Conservation (phyloP, 108 stramenopile genomes). For the Pseudonitzschia pungens region DNA sequence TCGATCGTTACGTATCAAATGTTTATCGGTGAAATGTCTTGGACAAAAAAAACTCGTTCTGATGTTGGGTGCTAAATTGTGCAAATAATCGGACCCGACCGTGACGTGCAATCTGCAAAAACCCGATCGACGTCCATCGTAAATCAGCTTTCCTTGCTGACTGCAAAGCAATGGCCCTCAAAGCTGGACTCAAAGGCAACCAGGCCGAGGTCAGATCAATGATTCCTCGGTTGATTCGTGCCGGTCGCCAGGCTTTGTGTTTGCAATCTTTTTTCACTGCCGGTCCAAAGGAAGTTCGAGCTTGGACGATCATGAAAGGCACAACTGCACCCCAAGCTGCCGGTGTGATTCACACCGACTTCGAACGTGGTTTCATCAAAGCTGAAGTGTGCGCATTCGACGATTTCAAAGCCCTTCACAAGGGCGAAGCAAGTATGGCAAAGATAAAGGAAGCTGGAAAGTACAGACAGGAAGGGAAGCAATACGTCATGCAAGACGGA, state of each 20-base stretch:
- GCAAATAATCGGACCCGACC: background rate
- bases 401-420: conserved; percentile 94
- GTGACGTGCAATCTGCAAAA: too few species aligned
- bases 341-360: conserved; percentile 98
- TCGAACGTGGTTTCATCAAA: conserved; percentile 99
- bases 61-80: background rate
- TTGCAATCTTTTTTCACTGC: conserved; percentile 99
- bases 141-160: conserved; percentile 69
- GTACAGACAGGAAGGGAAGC: conserved; percentile 96
- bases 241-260: conserved; percentile 93
- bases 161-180: conserved; percentile 78
- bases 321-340: conserved; percentile 94
- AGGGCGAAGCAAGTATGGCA: conserved; percentile 90
- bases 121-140: background rate
- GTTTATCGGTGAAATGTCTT: too few species aligned
- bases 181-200: conserved; percentile 83
- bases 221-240: conserved; percentile 95
- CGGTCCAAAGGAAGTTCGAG: conserved; percentile 97
- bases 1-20: background rate
- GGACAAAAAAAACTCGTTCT: too few species aligned
- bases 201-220: conserved; percentile 86
- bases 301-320: conserved; percentile 98
- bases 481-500: conserved; percentile 92
- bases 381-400: conserved; percentile 97
- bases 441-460: conserved; percentile 98